Conservation (phyloP, 2,329 filamentous ascomycete genomes). For the Aotearoamyces nothofagi region DNA sequence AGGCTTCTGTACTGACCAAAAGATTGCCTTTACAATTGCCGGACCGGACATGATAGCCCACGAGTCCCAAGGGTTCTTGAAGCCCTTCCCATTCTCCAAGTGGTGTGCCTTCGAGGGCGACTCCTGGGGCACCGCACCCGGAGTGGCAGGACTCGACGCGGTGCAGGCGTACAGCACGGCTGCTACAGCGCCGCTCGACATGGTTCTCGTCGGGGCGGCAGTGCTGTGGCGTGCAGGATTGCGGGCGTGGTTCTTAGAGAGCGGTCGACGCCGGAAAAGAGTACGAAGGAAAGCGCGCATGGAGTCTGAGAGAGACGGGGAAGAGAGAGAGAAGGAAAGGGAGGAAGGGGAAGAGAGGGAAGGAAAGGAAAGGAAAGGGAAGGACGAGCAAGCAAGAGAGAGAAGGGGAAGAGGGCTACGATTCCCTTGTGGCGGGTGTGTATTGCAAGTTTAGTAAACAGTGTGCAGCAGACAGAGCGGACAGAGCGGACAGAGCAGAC, state of each 20-base stretch:
- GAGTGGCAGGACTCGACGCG: slow-evolving; percentile 10
- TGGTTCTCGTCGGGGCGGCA: slow-evolving; percentile 5
- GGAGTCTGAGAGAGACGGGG: slow-evolving; percentile 29
- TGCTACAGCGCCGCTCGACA: slow-evolving; percentile 9
- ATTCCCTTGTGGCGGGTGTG: too few relatives aligned
- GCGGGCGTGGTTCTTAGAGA: slow-evolving; percentile 2
- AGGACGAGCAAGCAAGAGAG: too few relatives aligned
- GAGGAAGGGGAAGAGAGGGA: too few relatives aligned
- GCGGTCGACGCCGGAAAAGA: slow-evolving; percentile 11
- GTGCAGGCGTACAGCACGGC: slow-evolving; percentile 12
- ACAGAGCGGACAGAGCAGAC: too few relatives aligned
- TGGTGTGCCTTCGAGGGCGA: slow-evolving; percentile 31
- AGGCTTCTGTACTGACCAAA: slow-evolving; percentile 25
- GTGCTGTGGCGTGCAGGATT: too few relatives aligned
- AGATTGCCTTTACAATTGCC: slow-evolving; percentile 22
- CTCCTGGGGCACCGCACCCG: slow-evolving; percentile 16
- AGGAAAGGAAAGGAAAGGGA: too few relatives aligned
- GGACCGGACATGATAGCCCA: slow-evolving; percentile 22
- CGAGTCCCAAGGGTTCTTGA: slow-evolving; percentile 41
- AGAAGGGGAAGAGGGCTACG: too few relatives aligned
- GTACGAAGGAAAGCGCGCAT: slow-evolving; percentile 28
- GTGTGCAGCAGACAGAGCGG: too few relatives aligned
- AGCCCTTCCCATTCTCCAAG: slow-evolving; percentile 34
- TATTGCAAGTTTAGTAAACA: too few relatives aligned
- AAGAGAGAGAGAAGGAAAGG: slow-evolving; percentile 8